Evolutionary conservation across 768 basidiomycete genomes (phyloP).

Genomic region (Termitomyces sp.): DNA sequence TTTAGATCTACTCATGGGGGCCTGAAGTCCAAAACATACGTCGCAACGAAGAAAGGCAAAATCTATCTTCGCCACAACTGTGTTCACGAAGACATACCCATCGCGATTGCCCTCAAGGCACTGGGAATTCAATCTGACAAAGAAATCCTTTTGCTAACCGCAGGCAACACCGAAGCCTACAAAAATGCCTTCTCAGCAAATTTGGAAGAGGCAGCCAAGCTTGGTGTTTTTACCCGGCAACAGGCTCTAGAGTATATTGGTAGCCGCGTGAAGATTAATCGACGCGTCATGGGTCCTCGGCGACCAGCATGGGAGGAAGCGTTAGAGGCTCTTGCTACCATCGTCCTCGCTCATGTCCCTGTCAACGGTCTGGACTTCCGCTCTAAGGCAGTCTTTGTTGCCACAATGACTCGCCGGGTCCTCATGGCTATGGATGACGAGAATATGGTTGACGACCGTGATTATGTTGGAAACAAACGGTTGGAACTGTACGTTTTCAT

Average conservation of each 20-base stretch:
- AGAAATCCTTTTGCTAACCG: conserved; percentile 92
- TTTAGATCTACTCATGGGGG: conserved; percentile 76
- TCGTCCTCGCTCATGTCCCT: conserved; percentile 94
- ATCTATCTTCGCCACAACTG: conserved; percentile 98
- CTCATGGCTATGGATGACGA: conserved; percentile 96
- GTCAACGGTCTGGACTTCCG: conserved; percentile 87
- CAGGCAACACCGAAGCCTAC: conserved; percentile 88
- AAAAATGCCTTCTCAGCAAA: conserved; percentile 85
- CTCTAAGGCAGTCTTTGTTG: conserved; percentile 94
- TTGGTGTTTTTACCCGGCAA: conserved; percentile 87
- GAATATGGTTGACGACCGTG: conserved; percentile 96
- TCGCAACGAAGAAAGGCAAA: conserved; percentile 90
- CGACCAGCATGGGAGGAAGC: conserved; percentile 94
- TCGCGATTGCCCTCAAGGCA: conserved; percentile 94
- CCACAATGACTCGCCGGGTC: conserved; percentile 95
- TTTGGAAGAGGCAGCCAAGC: conserved; percentile 90
- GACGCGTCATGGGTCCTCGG: conserved; percentile 75
- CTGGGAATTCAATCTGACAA: conserved; percentile 97
- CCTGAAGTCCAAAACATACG: conserved; percentile 96
- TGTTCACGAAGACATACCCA: conserved; percentile 94
- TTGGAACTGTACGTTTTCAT: conserved; percentile 78
- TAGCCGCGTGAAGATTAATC: conserved; percentile 84
- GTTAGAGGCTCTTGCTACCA: conserved; percentile 92
- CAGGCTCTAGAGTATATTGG: conserved; percentile 97
- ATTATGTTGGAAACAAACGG: conserved; percentile 99